Base-by-base conservation (phyloP, 208 protist genomes). In the Porcisia hertigi region DNA sequence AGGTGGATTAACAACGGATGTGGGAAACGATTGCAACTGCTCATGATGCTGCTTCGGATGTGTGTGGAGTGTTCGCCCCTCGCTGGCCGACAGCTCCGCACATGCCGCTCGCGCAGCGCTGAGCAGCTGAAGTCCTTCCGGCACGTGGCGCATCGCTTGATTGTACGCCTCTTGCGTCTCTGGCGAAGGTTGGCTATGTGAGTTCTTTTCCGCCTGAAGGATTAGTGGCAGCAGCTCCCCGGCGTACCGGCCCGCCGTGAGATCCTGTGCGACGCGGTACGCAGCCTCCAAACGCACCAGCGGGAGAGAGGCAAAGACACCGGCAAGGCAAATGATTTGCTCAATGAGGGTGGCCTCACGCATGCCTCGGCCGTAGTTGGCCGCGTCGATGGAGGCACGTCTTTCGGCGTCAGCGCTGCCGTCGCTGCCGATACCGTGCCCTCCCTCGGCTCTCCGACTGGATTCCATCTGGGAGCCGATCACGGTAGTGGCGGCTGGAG, bases 221-320 rank as follows among this genome's bases (percentile, higher is more conserved):
- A 80, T 77, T 53, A 91, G 81, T n/a, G 89, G 85, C 20, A 96
- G 79, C 36, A 96, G 77, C 16, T 67, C 30, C 36, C 76, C 69
- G 7, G 87, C 85, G 80, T 90, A 92, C 45, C 88, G 86, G 45
- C 86, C 86, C 25, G 58, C 36, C 5, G 92, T 94, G 39, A 94
- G 74, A 20, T 78, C 73, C 63, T 96, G 84, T 20, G 84, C 83
- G 11, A 77, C 71, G 20, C 73, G 25, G 62, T 84, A 90, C 49
- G 92, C 62, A 34, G 84, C 65, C 12, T 84, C 72, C 6, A 81
- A 77, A 66, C 77, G 71, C 65, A 70, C 66, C 62, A 80, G 90
- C 39, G 76, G 72, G 4, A 65, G 76, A 41, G 80, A 75, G 65
- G 92, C 88, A 69, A 94, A 75, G 57, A 70, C 77, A 30, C 59